These are phyloP conservation scores for Mollisiaceae sp. DNA, from an alignment of 2,329 filamentous ascomycete species.

Conservation along the genomic window DNA sequence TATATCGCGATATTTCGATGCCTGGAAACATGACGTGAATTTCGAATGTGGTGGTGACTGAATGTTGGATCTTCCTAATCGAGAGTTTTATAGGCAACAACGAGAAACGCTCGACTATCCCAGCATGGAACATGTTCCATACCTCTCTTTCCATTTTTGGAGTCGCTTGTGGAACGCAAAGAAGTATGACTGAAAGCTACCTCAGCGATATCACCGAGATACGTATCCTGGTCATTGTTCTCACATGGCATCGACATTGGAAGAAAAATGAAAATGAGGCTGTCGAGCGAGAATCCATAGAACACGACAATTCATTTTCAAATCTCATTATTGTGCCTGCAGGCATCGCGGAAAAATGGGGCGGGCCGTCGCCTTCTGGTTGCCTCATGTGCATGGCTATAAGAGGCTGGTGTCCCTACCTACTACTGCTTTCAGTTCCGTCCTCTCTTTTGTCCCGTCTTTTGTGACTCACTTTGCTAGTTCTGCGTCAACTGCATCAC, in stretches of 20 bases:
- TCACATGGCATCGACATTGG: background rate
- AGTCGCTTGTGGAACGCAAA: background rate
- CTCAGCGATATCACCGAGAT: background rate
- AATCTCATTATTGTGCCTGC: constrained; percentile 10
- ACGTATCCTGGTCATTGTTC: background rate
- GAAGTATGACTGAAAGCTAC: background rate
- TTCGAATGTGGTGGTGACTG: background rate
- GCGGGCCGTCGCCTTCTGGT: constrained; percentile 31
- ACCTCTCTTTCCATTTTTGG: background rate
- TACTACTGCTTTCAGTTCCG: background rate
- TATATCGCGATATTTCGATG: constrained; percentile 25
- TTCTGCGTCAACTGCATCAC: background rate
- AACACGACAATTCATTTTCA: background rate
- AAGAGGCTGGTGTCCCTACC: constrained; percentile 25
- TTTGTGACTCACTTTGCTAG: constrained; percentile 35
- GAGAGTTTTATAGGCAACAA: constrained; percentile 5
- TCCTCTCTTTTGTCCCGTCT: constrained; percentile 20
- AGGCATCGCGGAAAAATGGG: constrained; percentile 22
- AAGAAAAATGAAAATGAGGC: constrained; percentile 14
- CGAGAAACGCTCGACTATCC: background rate
- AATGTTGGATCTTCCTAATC: background rate
- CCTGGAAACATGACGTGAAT: constrained; percentile 9
- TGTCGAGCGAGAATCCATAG: constrained; percentile 15
- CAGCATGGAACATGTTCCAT: background rate
- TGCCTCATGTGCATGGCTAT: constrained; percentile 30